Conservation (phyloP, 2,329 filamentous ascomycete species). For the Apiospora koreana region DNA sequence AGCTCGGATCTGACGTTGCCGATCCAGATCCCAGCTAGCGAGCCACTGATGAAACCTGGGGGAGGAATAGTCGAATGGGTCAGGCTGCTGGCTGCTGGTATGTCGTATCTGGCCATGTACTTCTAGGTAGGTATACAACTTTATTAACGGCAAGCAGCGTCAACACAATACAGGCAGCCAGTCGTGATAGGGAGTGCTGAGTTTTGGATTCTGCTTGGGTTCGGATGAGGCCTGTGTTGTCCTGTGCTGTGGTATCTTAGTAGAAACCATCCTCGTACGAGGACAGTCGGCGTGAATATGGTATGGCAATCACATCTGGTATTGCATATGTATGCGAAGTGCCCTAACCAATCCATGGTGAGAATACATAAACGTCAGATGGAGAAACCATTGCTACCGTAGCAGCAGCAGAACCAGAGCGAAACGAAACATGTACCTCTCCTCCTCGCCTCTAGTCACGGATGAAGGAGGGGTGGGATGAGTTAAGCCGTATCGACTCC, state of each 20-base stretch:
- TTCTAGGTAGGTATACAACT: neutral
- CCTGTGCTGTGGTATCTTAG: neutral
- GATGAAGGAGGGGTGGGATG: neutral
- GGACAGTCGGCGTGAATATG: neutral
- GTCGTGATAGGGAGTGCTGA: too few relatives aligned
- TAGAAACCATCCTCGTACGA: too few relatives aligned
- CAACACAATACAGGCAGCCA: neutral
- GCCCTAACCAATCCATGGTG: too few relatives aligned
- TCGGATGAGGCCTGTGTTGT: neutral
- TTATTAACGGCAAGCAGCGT: neutral
- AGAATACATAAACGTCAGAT: neutral
- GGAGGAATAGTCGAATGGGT: neutral
- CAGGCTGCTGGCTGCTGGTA: neutral
- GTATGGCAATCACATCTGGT: too few relatives aligned
- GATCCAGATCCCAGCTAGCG: slow-evolving; percentile 1
- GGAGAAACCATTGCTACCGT: neutral
- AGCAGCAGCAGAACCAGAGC: neutral
- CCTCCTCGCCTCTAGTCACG: neutral
- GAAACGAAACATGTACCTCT: neutral
- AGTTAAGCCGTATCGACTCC: neutral
- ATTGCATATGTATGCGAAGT: too few relatives aligned
- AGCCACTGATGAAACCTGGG: slow-evolving; percentile 5
- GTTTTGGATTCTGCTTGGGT: too few relatives aligned
- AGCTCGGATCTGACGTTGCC: slow-evolving; percentile 7
- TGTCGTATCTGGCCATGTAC: too few relatives aligned